These are phyloP conservation scores for Colletotrichum sp. DNA, from an alignment of 2,329 filamentous ascomycete genomes.

Conservation along the genomic window DNA sequence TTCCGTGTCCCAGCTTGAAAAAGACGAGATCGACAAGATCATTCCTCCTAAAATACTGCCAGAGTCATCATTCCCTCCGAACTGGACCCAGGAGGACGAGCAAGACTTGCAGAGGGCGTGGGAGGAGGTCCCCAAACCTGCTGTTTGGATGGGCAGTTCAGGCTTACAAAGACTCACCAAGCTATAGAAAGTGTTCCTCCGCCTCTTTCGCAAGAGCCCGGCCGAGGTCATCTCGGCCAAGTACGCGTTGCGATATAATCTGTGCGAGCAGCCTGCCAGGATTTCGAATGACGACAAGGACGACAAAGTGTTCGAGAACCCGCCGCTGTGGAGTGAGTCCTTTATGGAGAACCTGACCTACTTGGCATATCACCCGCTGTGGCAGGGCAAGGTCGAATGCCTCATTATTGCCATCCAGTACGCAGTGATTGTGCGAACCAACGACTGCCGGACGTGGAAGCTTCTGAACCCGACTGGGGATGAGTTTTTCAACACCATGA, in stretches of 20 bases:
- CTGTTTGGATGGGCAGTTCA: no score
- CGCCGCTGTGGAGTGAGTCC: rapidly evolving
- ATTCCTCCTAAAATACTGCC: no score
- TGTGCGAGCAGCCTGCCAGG: no score
- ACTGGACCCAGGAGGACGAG: neutral
- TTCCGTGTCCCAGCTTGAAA: no score
- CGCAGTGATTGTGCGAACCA: neutral
- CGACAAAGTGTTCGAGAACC: no score
- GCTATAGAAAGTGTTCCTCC: neutral
- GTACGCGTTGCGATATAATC: neutral
- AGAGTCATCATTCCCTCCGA: no score
- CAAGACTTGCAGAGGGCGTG: neutral
- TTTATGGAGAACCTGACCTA: neutral
- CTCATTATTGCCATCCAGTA: neutral
- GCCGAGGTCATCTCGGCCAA: neutral
- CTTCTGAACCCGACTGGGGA: neutral
- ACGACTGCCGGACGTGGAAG: neutral
- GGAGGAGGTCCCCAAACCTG: no score
- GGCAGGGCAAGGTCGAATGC: neutral
- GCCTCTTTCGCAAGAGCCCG: neutral
- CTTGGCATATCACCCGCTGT: neutral
- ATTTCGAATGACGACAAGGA: no score
- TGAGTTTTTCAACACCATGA: neutral
- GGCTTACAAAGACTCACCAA: no score
- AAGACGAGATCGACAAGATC: no score